Evolutionary conservation across 495 filamentous ascomycete species (phyloP).

Genomic region (Xylaria scruposa): DNA sequence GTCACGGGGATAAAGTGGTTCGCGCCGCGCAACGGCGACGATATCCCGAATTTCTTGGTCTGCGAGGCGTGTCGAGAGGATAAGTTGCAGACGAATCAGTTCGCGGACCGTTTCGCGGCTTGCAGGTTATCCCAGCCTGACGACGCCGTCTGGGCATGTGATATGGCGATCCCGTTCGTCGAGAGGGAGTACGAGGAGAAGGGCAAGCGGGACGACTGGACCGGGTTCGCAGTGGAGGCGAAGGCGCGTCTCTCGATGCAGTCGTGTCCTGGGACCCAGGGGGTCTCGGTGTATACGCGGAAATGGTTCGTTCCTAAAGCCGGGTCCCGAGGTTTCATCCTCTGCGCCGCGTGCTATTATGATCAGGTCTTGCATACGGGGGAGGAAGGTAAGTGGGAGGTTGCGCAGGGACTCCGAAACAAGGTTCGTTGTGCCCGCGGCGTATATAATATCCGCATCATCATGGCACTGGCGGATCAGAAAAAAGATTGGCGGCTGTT

Average conservation of each 20-base stretch:
- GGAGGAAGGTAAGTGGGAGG: slow-evolving; percentile 37
- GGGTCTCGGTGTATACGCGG: slow-evolving; percentile 26
- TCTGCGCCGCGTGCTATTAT: slow-evolving; percentile 48
- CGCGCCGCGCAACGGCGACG: slow-evolving; percentile 22
- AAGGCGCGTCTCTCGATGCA: slow-evolving; percentile 35
- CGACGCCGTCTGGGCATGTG: slow-evolving; percentile 44
- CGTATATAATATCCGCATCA: slow-evolving; percentile 36
- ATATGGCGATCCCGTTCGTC: slow-evolving; percentile 42
- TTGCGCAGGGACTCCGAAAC: slow-evolving; percentile 22
- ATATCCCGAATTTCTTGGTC: slow-evolving; percentile 40
- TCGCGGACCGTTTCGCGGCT: slow-evolving; percentile 35
- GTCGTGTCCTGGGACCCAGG: slow-evolving; percentile 31
- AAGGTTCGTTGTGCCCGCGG: slow-evolving; percentile 36
- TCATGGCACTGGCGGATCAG: slow-evolving; percentile 40
- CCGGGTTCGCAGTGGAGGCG: slow-evolving; percentile 34
- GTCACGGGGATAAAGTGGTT: slow-evolving; percentile 30
- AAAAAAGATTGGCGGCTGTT: slow-evolving; percentile 37
- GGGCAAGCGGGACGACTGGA: slow-evolving; percentile 38
- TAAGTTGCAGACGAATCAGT: slow-evolving; percentile 37
- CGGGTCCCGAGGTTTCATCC: slow-evolving; percentile 35
- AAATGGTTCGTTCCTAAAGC: slow-evolving; percentile 46
- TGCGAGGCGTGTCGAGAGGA: slow-evolving; percentile 51
- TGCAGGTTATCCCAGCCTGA: slow-evolving; percentile 30
- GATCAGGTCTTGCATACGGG: slow-evolving; percentile 43
- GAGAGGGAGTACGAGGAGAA: slow-evolving; percentile 38